These are phyloP conservation scores for Cucumis cinereus DNA, from an alignment of 306 rosid genomes.

Conservation along the genomic window DNA sequence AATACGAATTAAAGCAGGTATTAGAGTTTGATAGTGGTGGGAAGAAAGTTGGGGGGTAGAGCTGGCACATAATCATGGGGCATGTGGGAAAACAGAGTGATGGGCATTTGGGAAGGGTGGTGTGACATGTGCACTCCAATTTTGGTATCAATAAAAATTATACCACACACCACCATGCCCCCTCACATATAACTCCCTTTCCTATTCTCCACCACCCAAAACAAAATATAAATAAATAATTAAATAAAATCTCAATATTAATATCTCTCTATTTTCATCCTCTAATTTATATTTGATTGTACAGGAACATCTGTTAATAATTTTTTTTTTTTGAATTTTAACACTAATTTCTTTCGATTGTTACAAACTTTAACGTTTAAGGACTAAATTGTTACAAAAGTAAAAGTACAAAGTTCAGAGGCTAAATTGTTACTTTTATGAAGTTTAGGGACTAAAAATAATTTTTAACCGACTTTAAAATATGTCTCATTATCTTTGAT, in stretches of 20 bases:
- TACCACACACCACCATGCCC: background rate
- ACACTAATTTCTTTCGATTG: no score
- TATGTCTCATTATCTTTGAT: no score
- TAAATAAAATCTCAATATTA: no score
- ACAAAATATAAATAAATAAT: no score
- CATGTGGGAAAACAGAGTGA: background rate
- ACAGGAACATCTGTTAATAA: no score
- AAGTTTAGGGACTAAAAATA: no score
- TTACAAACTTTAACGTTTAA: no score
- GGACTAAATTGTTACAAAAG: no score
- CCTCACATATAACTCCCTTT: background rate
- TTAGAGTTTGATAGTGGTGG: background rate
- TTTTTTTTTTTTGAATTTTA: no score
- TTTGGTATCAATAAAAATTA: background rate
- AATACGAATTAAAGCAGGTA: background rate
- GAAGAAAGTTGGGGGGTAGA: background rate
- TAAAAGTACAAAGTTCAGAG: no score
- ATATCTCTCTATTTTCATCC: background rate
- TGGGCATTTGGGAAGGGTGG: background rate
- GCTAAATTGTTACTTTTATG: no score
- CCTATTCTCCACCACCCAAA: background rate
- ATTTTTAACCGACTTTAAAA: no score
- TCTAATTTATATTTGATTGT: background rate
- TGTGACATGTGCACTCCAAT: background rate
- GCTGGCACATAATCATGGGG: slow-evolving; percentile 1